These are phyloP conservation scores for Mycena venus DNA, from an alignment of 768 basidiomycete genomes.

Conservation along the genomic window DNA sequence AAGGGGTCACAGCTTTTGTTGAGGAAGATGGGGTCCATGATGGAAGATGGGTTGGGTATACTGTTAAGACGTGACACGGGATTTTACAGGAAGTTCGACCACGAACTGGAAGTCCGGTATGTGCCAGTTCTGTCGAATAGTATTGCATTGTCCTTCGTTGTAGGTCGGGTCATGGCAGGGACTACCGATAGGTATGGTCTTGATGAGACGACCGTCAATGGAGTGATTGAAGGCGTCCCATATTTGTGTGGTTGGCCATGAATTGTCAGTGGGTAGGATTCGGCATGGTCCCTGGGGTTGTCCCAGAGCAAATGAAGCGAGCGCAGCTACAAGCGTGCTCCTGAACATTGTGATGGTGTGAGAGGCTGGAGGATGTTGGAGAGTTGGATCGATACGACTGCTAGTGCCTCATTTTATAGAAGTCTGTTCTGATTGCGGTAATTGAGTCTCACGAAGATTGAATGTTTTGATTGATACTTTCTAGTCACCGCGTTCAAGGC, in stretches of 20 bases:
- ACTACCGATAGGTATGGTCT: slow-evolving; percentile 22
- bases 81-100: background rate
- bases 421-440: no score
- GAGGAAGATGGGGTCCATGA: slow-evolving; percentile 32
- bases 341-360: slow-evolving; percentile 3
- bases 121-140: slow-evolving; percentile 23
- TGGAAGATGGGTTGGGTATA: slow-evolving; percentile 24
- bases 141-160: slow-evolving; percentile 9
- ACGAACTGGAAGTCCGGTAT: slow-evolving; percentile 29
- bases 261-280: slow-evolving; percentile 18
- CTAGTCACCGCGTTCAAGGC: background rate
- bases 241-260: slow-evolving; percentile 20
- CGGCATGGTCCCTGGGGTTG: slow-evolving; percentile 15
- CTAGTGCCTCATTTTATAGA: no score
- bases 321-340: slow-evolving; percentile 4
- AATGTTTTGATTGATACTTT: no score
- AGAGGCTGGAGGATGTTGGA: slow-evolving; percentile 6
- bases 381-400: slow-evolving; percentile 2
- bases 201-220: no score
- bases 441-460: no score
- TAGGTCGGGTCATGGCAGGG: slow-evolving; percentile 26
- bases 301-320: slow-evolving; percentile 1
- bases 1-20: slow-evolving; percentile 40
- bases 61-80: background rate
- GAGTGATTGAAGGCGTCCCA: slow-evolving; percentile 24